Base-by-base conservation (phyloP, 129 eudicot genomes). In the Deinandra increscens region DNA sequence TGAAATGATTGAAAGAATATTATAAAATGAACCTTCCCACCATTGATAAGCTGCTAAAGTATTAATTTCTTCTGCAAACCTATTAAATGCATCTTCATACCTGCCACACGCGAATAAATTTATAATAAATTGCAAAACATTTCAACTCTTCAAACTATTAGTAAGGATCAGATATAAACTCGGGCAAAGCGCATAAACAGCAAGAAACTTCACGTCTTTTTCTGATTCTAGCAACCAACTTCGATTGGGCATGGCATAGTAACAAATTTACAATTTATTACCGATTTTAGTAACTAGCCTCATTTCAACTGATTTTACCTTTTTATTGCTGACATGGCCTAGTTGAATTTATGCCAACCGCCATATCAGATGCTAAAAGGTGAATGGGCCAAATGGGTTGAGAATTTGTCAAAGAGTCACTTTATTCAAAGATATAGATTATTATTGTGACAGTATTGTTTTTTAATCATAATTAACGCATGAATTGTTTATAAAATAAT, bases 11-110 rank as follows among this genome's bases (percentile, higher is more conserved):
- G 79, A 83, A 39, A 94, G 90, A 50, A 94, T 83, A 71, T 82
- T 75, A 69, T 87, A 82, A 17, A 87, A 69, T 46, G 99, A 87
- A 74, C 99, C 99, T 85, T 94, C 99, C 99, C 99, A 94, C 99
- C 96, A 89, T 65, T 94, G 88, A 77, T 85, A 94, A 68, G 93
- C 82, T 78, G 99, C 99, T 76, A 94, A 75, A 66, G 68, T 82
- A 82, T 94, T 89, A 55, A 89, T 85, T 82, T 94, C 99, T 37
- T 89, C 97, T 18, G 87, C 99, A 83, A 94, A 94, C 72, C 89
- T 84, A 73, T 89, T 89, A 73, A 89, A 94, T 65, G 97, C 97
- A 84, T 94, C 99, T 78, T 94, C 99, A 82, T 94, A 89, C 69
- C 97, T 89, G 84, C 74, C 77, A 73, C 60, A 75, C 54, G 51